Evolutionary conservation across 345 rosid genomes (phyloP).

Genomic region (Carallia pectinifolia): DNA sequence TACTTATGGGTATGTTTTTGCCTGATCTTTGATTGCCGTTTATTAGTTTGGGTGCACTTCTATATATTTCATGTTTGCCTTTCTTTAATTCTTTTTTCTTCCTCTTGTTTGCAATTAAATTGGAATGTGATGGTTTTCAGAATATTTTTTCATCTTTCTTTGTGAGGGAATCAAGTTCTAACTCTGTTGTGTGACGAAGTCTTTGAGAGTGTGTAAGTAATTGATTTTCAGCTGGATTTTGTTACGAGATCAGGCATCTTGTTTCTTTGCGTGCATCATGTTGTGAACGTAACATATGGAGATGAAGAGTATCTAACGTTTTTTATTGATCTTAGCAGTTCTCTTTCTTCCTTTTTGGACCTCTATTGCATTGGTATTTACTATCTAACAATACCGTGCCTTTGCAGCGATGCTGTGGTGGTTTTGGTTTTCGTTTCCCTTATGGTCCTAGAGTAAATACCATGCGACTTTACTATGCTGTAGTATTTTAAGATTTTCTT

Average conservation of each 20-base stretch:
- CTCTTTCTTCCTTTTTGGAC: neutral
- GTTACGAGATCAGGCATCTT: neutral
- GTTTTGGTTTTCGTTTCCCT: too few species aligned
- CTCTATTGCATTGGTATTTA: too few species aligned
- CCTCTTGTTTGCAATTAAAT: neutral
- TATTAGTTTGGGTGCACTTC: neutral
- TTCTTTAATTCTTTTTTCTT: neutral
- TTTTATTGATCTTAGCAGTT: neutral
- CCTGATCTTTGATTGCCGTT: neutral
- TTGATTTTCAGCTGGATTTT: neutral
- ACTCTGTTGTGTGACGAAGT: too few species aligned
- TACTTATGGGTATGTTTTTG: conserved; percentile 59
- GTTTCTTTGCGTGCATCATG: neutral
- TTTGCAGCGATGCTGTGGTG: too few species aligned
- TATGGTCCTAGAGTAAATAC: too few species aligned
- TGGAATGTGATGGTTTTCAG: neutral
- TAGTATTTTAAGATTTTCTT: too few species aligned
- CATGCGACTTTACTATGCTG: too few species aligned
- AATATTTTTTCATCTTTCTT: too few species aligned
- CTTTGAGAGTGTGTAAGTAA: too few species aligned
- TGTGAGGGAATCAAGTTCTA: too few species aligned
- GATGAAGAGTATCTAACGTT: neutral
- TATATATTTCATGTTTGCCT: neutral
- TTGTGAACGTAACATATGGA: neutral
- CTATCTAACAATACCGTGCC: too few species aligned